Conservation (phyloP, 1,284 basidiomycete genomes). For the Cutaneotrichosporon sp. region DNA sequence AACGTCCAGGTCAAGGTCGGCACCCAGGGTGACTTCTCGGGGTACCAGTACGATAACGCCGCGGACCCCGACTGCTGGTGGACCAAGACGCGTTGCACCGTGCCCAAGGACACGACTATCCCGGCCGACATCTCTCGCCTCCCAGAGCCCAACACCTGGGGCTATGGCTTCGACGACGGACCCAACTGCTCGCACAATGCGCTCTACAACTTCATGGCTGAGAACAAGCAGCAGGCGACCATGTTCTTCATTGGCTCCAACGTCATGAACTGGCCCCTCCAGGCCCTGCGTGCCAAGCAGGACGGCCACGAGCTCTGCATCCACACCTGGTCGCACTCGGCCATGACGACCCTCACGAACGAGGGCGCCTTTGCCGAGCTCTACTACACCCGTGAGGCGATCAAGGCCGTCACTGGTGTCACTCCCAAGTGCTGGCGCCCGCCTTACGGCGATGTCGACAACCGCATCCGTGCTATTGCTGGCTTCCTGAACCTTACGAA, state of each 20-base stretch:
- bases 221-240: slow-evolving; percentile 57
- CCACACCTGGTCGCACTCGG: slow-evolving; percentile 56
- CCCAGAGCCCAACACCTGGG: slow-evolving; percentile 58
- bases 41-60: not conserved
- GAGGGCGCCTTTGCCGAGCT: slow-evolving; percentile 60
- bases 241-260: slow-evolving; percentile 58
- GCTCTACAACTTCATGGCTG: slow-evolving; percentile 56
- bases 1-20: slow-evolving; percentile 12
- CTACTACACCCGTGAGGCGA: slow-evolving; percentile 58
- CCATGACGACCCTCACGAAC: slow-evolving; percentile 57
- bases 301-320: slow-evolving; percentile 55
- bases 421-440: slow-evolving; percentile 57
- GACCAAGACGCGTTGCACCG: slow-evolving; percentile 49
- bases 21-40: slow-evolving; percentile 11
- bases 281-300: slow-evolving; percentile 55
- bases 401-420: slow-evolving; percentile 57
- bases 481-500: slow-evolving; percentile 55
- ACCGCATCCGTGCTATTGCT: slow-evolving; percentile 59
- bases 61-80: slow-evolving; percentile 45
- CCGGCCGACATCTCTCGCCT: slow-evolving; percentile 50
- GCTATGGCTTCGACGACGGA: slow-evolving; percentile 58
- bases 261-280: slow-evolving; percentile 58
- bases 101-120: slow-evolving; percentile 38
- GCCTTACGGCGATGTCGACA: slow-evolving; percentile 58
- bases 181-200: slow-evolving; percentile 57